Evolutionary conservation across 495 filamentous ascomycete species (phyloP).

Genomic region (Cryomyces antarcticus): DNA sequence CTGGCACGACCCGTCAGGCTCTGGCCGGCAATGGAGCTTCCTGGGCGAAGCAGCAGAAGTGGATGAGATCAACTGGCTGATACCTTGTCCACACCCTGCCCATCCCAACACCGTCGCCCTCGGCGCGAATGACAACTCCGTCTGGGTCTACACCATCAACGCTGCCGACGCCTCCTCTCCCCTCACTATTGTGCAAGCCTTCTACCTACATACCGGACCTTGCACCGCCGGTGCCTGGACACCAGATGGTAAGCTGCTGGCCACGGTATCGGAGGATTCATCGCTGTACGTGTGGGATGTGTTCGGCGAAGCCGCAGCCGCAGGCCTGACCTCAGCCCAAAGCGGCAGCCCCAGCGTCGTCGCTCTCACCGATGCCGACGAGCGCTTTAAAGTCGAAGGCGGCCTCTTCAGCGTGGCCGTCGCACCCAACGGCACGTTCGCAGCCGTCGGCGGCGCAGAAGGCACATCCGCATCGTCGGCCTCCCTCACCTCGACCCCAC

Average conservation of each 20-base stretch:
- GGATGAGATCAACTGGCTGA: conserved; percentile 84
- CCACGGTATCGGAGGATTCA: conserved; percentile 74
- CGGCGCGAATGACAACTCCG: conserved; percentile 78
- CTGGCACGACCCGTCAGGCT: conserved; percentile 11
- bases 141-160: conserved; percentile 86
- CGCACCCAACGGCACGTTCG: conserved; percentile 52
- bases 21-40: conserved; percentile 35
- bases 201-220: conserved; percentile 70
- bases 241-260: conserved; percentile 69
- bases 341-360: conserved; percentile 50
- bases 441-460: conserved; percentile 71
- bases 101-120: conserved; percentile 72
- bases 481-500: conserved; percentile 43
- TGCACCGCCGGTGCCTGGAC: conserved; percentile 88
- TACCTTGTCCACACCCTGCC: conserved; percentile 45
- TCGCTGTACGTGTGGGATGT: conserved; percentile 87
- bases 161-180: conserved; percentile 33
- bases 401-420: conserved; percentile 75
- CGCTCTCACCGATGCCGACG: conserved; percentile 59
- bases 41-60: conserved; percentile 62
- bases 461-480: conserved; percentile 63
- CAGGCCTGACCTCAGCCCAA: conserved; percentile 44
- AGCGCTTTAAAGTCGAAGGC: conserved; percentile 79
- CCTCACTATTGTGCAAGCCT: conserved; percentile 67
- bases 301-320: conserved; percentile 61